Base-by-base conservation (phyloP, 2,329 filamentous ascomycete species). In the Dactylellina sp. region DNA sequence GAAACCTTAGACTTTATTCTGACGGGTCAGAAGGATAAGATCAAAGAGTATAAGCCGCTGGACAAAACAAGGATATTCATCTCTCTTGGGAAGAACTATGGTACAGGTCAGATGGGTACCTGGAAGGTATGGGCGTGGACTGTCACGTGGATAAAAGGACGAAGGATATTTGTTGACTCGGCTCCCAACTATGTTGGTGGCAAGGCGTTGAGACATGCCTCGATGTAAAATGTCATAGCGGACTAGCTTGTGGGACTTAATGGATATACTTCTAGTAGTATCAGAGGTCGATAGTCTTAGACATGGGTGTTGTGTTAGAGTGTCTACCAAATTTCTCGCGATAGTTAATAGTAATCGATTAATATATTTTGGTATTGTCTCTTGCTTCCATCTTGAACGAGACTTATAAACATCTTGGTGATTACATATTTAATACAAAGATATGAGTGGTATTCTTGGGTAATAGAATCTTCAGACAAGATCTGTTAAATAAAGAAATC, bases 71-170 rank as follows among this genome's bases (percentile, higher is more conserved):
- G 66, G 57, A 76, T 77, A 39, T 77, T 77, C 44, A 75, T 77
- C 35, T 63, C 75, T 1, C 37, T 77, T 42, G 76, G 76, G 9
- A 76, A 71, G 25, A 71, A 64, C 25, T 63, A 75, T 35, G 76
- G 59, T 6, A 77, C 57, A 2, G 75, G 71, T 9, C 75, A 77
- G 35, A 74, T 77, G 9, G 62, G 71, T 32, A 53, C 42, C 12
- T 76, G 75, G 75, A 75, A 56, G 32, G 63, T 77, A 25, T 77
- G 75, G 76, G 71, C 64, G 0, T 75, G 75, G 75, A 52, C 75
- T n/a, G 57, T 64, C 7, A 59, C 55, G 6, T 77, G 68, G 18
- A 59, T 76, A 22, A 75, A 75, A 39, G 76, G 76, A 2, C 53
- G 75, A 12, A 71, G 50, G 24, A 66, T 77, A 12, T 76, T 77